A percentile compares a stretch with the other conserved stretches of the same genome.
These are phyloP conservation scores for Aotearoamyces nothofagi DNA, from an alignment of 2,329 filamentous ascomycete species.

Conservation along the genomic window DNA sequence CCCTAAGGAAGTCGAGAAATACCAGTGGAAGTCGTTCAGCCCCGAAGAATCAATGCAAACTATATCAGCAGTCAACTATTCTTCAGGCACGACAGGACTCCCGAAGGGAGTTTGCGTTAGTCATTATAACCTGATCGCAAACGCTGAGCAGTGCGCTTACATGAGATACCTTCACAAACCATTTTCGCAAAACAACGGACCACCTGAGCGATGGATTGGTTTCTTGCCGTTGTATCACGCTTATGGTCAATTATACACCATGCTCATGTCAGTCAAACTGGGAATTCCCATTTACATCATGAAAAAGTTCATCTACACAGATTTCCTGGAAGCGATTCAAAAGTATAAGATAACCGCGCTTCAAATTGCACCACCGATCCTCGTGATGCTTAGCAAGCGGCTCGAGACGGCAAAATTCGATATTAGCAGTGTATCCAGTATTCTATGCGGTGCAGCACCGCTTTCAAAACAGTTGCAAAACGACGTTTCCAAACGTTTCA, in stretches of 20 bases:
- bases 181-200: conserved; percentile 21
- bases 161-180: conserved; percentile 25
- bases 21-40: conserved; percentile 44
- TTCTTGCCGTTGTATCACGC: conserved; percentile 55
- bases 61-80: conserved; percentile 31
- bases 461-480: conserved; percentile 25
- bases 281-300: conserved; percentile 37
- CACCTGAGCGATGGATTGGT: conserved; percentile 33
- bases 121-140: conserved; percentile 32
- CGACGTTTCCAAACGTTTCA: conserved; percentile 28
- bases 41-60: conserved; percentile 20
- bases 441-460: conserved; percentile 38
- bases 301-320: conserved; percentile 36
- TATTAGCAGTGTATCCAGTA: conserved; percentile 30
- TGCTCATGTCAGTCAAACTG: conserved; percentile 28
- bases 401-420: conserved; percentile 34
- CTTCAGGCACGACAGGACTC: conserved; percentile 33
- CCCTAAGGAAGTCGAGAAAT: conserved; percentile 34
- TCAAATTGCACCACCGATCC: conserved; percentile 38
- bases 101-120: conserved; percentile 33
- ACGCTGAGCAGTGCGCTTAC: conserved; percentile 32
- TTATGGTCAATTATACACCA: conserved; percentile 37
- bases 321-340: conserved; percentile 34
- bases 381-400: conserved; percentile 44
- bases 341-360: conserved; percentile 36